phyloP scores from a whole-genome alignment of 164 flowering plant genomes.

The Chimonanthus praecox region DNA sequence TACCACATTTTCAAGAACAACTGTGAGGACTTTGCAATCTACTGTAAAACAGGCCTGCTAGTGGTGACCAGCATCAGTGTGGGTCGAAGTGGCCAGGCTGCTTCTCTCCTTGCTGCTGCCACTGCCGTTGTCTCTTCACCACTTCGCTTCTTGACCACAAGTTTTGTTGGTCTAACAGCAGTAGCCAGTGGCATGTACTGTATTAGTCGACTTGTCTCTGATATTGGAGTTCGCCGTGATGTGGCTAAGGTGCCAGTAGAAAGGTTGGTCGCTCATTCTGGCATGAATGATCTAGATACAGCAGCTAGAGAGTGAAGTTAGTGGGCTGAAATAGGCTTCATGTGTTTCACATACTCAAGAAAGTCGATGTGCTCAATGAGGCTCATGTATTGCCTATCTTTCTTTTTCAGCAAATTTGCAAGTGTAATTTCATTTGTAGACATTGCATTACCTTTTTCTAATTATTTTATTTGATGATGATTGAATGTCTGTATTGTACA shows the following conservation, averaged over 20 bases:
- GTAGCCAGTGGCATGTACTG: slow-evolving; percentile 66
- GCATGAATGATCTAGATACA: slow-evolving; percentile 9
- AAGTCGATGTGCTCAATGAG: too few relatives aligned
- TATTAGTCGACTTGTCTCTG: slow-evolving; percentile 52
- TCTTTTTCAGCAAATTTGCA: too few relatives aligned
- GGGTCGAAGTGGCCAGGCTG: slow-evolving; percentile 77
- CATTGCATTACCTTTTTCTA: too few relatives aligned
- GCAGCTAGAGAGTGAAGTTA: background rate
- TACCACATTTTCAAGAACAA: slow-evolving; percentile 72
- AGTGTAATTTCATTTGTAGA: too few relatives aligned
- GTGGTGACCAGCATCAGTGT: slow-evolving; percentile 50
- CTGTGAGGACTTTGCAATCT: slow-evolving; percentile 85
- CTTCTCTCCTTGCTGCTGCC: slow-evolving; percentile 55
- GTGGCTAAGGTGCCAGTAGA: slow-evolving; percentile 63
- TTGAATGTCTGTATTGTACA: too few relatives aligned
- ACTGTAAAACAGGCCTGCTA: slow-evolving; percentile 74
- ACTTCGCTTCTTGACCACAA: slow-evolving; percentile 60
- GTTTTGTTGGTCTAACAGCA: slow-evolving; percentile 46
- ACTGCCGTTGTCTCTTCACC: slow-evolving; percentile 60
- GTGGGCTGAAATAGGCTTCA: too few relatives aligned
- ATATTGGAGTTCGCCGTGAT: slow-evolving; percentile 67
- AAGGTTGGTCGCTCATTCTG: slow-evolving; percentile 33
- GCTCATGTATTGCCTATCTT: too few relatives aligned
- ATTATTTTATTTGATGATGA: too few relatives aligned
- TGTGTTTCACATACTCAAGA: too few relatives aligned